Base-by-base conservation (phyloP, 345 rosid genomes). In the Anacardium occidentale region DNA sequence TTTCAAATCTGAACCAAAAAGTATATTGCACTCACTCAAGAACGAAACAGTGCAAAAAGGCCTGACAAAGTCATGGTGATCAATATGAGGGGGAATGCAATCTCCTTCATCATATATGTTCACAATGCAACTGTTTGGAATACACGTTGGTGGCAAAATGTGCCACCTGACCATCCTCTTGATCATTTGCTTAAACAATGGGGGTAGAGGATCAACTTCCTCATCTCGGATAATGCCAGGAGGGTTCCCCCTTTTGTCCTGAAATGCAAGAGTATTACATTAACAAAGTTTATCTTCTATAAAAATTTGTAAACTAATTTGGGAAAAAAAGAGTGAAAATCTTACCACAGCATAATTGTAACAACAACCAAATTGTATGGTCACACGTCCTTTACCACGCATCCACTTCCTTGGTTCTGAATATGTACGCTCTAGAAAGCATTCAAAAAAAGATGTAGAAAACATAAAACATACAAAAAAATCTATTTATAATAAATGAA, bases 41-140 rank as follows among this genome's bases (percentile, higher is more conserved):
- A 89, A 87, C 0, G 94, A 89, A n/a, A 87, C 83, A 0, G 91
- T 89, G 68, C 91, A 87, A 75, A 89, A 89, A 3, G 92, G 94
- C 48, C 94, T 81, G 24, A 85, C 70, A 66, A 89, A 89, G 75
- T 89, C 91, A 5, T 85, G 90, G 73, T 85, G 86, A 68, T 89
- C 88, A 12, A 87, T 87, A 61, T 89, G 94, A 10, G 91, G 94
- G 66, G 90, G 94, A 82, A 87, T 87, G 75, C 91, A 87, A 69
- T 89, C 90, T 50, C 90, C 91, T 83, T 89, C 91, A 0, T 82
- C 85, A 29, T 89, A 89, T 66, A 89, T 85, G 64, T 89, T 89
- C 32, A 89, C 94, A 42, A 89, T 89, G 80, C 91, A 89, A 63
- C 90, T 87, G 71, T 89, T 80, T 0, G 94, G 94, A 9, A 87